A percentile compares a stretch with the other conserved stretches of the same genome.
phyloP scores from a whole-genome alignment of 2,329 filamentous ascomycete species.

The Microdochium bolleyi region DNA sequence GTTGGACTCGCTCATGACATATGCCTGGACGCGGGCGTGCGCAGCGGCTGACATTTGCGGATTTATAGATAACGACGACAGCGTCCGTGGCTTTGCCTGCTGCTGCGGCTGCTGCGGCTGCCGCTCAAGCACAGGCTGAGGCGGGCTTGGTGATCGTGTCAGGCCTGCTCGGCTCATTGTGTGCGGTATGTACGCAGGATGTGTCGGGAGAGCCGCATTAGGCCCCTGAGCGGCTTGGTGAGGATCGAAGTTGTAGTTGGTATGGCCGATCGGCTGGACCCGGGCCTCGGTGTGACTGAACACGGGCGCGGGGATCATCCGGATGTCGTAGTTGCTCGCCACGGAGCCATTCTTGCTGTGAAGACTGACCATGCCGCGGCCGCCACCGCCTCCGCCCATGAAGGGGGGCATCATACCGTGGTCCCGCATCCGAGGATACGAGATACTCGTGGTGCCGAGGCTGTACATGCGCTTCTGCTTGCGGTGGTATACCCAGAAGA shows the following conservation, averaged over 20 bases:
- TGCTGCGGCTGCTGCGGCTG: background rate
- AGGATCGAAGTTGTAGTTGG: background rate
- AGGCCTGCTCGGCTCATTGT: background rate
- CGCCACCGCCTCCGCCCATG: conserved; percentile 4
- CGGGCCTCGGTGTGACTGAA: conserved; percentile 25
- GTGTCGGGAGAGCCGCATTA: background rate
- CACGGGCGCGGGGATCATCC: conserved; percentile 12
- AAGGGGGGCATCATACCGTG: conserved; percentile 14
- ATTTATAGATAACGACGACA: background rate
- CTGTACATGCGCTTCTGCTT: conserved; percentile 27
- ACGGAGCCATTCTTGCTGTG: conserved; percentile 6
- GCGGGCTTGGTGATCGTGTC: background rate
- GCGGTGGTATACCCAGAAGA: conserved; percentile 41
- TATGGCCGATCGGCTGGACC: background rate
- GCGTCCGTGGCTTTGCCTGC: background rate
- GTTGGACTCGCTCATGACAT: background rate
- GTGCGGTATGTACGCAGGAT: background rate
- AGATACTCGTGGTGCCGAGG: conserved; percentile 14
- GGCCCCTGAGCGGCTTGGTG: background rate
- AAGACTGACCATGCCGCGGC: background rate
- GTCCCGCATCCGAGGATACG: conserved; percentile 11
- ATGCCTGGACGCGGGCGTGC: background rate
- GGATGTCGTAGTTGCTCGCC: conserved; percentile 17
- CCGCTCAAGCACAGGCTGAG: background rate
- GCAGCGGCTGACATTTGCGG: background rate